Evolutionary conservation across 2,329 filamentous ascomycete genomes (phyloP), one percentile per base, ranked within the genome.

Genomic region (Rutstroemia sp.): DNA sequence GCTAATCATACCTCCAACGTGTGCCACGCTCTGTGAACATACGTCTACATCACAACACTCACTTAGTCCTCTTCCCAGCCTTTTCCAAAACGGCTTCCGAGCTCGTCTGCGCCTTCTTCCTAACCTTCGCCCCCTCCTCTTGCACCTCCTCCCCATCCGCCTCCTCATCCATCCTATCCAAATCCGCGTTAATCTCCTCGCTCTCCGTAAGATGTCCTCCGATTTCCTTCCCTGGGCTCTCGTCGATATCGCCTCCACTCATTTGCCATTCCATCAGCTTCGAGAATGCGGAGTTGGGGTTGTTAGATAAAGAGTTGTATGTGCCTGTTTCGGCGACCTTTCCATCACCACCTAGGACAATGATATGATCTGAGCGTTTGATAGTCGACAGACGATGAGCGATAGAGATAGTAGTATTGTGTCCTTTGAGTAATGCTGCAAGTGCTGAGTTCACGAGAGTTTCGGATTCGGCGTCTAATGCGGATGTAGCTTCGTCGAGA

Each of bases 221-320:
- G 1, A 58, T 48, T 49, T 68, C 64, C 39, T 52, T 58, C 3
- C 56, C 46, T 36, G 61, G 51, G 49, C 75, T 73, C 4, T 77
- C 70, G 0, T 76, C 71, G 8, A 77, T 67, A 56, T 95, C 90
- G 8, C 88, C 87, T 12, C 92, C 92, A 65, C 81, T 94, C 83
- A 97, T 88, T 74, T 99, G 94, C 92, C 92, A 97, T 73, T 97
- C 92, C 94, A 99, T 99, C 53, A 99, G 77, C 73, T 88, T 94
- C 65, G 86, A 92, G 69, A 99, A 99, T 2, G 92, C 90, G 52
- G 92, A 95, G 9, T 87, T 76, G 16, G 81, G 80, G 58, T 89
- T 83, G 5, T 80, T 77, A 52, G 86, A 88, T 21, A 99, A 80
- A 61, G 90, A 81, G 23, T 79, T 74, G 70, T 95, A 99, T 57